Evolutionary conservation across 306 rosid genomes (phyloP).

Genomic region (Fragaria iinumae): DNA sequence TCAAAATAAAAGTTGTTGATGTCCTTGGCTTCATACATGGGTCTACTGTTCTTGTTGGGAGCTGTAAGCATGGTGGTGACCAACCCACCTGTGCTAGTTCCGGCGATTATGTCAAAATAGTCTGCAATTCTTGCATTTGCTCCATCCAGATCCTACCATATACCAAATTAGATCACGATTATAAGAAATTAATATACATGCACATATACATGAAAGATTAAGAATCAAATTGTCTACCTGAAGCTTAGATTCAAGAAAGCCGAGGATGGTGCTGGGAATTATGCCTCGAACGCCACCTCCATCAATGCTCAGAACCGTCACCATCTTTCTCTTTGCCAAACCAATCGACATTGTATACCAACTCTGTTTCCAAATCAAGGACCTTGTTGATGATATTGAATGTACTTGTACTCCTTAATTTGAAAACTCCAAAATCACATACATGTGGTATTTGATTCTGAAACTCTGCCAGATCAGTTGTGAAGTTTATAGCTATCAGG

Average conservation of each 20-base stretch:
- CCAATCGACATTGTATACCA: background rate
- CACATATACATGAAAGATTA: background rate
- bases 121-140: constrained; percentile 35
- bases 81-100: constrained; percentile 46
- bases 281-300: constrained; percentile 46
- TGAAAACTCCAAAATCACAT: background rate
- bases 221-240: constrained; percentile 23
- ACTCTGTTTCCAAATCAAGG: background rate
- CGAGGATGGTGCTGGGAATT: constrained; percentile 32
- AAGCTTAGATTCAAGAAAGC: constrained; percentile 41
- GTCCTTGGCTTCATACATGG: constrained; percentile 29
- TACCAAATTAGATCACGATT: background rate
- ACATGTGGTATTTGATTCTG: background rate
- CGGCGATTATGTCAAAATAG: constrained; percentile 40
- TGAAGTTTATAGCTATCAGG: background rate
- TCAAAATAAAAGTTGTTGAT: constrained; percentile 25
- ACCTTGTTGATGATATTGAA: background rate
- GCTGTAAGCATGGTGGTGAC: constrained; percentile 40
- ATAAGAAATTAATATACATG: background rate
- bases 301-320: constrained; percentile 38
- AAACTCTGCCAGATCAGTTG: background rate
- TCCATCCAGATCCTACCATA: constrained; percentile 35
- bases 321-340: constrained; percentile 16
- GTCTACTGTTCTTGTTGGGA: constrained; percentile 32
- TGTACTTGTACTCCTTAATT: background rate